Percentiles rank a stretch among this genome's conserved stretches.
phyloP scores from a whole-genome alignment of 2,329 filamentous ascomycete genomes.

The Venturia carpophila region DNA sequence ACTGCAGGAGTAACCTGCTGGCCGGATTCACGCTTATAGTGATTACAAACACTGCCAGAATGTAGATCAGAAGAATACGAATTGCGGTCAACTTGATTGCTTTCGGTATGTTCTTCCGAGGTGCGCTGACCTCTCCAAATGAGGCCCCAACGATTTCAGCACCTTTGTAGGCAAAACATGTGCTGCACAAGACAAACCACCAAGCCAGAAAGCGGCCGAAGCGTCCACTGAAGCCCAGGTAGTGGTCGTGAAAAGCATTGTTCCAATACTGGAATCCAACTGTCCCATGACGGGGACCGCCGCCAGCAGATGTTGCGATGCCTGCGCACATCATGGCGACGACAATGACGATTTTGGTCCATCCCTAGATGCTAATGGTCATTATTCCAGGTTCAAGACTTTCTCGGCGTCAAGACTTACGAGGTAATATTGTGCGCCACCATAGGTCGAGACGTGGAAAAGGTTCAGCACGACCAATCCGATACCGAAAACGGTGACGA shows the following conservation, averaged over 20 bases:
- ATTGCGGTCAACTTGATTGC: slow-evolving; percentile 16
- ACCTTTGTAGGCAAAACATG: slow-evolving; percentile 36
- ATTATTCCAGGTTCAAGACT: not conserved
- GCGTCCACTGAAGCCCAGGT: slow-evolving; percentile 24
- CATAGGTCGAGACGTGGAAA: slow-evolving; percentile 6
- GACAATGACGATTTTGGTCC: slow-evolving; percentile 10
- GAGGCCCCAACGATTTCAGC: slow-evolving; percentile 18
- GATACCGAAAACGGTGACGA: slow-evolving; percentile 12
- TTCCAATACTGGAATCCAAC: slow-evolving; percentile 20
- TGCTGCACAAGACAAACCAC: slow-evolving; percentile 34
- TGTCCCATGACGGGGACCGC: slow-evolving; percentile 13
- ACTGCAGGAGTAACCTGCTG: not conserved
- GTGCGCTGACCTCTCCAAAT: slow-evolving; percentile 18
- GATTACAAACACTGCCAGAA: slow-evolving; percentile 17
- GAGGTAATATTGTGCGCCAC: slow-evolving; percentile 11
- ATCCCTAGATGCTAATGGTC: not conserved
- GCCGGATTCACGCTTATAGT: slow-evolving; percentile 16
- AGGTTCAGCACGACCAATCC: slow-evolving; percentile 13
- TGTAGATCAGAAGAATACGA: slow-evolving; percentile 18
- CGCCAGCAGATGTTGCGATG: slow-evolving; percentile 18
- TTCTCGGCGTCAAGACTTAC: not conserved
- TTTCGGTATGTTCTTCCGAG: slow-evolving; percentile 19
- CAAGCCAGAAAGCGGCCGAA: slow-evolving; percentile 36
- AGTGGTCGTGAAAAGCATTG: slow-evolving; percentile 21
- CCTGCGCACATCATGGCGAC: slow-evolving; percentile 13